phyloP scores from a whole-genome alignment of 176 grass and related monocot genomes.

The Triticum urartu region DNA sequence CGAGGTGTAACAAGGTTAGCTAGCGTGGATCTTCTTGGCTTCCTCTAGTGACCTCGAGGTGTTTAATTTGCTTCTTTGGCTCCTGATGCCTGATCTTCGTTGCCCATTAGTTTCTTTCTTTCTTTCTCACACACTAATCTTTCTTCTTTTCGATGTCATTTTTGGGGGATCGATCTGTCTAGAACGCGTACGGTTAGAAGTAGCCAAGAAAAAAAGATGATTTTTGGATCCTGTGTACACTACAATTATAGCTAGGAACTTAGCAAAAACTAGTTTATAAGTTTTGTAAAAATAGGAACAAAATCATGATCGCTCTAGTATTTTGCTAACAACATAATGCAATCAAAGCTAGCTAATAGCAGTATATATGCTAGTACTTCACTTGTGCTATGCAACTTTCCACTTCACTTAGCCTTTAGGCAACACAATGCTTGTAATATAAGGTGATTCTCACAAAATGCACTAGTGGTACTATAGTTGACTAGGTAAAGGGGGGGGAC shows the following conservation, averaged over 20 bases:
- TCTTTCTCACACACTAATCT: no score
- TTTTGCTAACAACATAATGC: neutral
- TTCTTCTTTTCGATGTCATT: neutral
- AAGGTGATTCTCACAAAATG: slow-evolving; percentile 15
- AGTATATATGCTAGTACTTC: neutral
- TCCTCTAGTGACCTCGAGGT: neutral
- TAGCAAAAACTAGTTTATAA: neutral
- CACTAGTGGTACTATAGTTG: neutral
- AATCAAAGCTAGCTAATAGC: neutral
- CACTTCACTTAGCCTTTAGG: slow-evolving; percentile 32
- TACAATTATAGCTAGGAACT: neutral
- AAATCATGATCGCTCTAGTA: neutral
- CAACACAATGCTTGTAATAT: slow-evolving; percentile 25
- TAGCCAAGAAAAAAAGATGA: neutral
- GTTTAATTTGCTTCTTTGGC: neutral
- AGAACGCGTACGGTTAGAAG: neutral
- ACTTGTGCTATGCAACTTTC: slow-evolving; percentile 7
- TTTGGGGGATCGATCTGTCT: neutral
- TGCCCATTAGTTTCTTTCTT: neutral
- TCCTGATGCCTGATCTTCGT: neutral
- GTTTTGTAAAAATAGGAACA: neutral
- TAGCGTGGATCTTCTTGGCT: slow-evolving; percentile 13
- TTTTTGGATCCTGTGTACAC: neutral
- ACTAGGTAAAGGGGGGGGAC: neutral
- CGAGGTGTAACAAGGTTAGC: slow-evolving; percentile 86